Evolutionary conservation across 1,284 basidiomycete genomes (phyloP).

Genomic region (Cryptococcus sp.): DNA sequence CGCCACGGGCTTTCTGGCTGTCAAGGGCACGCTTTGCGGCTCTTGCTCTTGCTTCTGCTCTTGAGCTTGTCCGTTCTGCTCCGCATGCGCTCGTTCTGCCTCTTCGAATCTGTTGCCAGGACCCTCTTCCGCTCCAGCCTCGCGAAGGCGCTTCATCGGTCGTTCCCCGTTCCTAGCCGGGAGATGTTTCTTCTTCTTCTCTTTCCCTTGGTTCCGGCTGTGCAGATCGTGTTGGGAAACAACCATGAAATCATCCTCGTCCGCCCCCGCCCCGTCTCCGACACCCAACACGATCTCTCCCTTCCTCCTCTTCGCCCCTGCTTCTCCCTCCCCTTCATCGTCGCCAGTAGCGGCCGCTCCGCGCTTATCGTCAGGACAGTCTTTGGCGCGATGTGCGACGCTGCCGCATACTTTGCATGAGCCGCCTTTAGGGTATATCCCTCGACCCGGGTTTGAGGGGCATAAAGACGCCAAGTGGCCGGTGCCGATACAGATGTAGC

Average conservation of each 20-base stretch:
- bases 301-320: slow-evolving; percentile 70
- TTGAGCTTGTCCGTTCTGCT: neutral
- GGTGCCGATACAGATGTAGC: slow-evolving; percentile 80
- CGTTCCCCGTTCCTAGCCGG: slow-evolving; percentile 45
- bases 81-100: slow-evolving; percentile 1
- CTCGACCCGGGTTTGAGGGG: slow-evolving; percentile 74
- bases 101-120: slow-evolving; percentile 6
- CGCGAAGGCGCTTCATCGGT: slow-evolving; percentile 23
- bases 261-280: slow-evolving; percentile 64
- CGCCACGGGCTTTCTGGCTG: slow-evolving; percentile 11
- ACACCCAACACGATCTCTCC: slow-evolving; percentile 28
- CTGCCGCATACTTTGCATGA: slow-evolving; percentile 84
- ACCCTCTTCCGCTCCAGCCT: slow-evolving; percentile 15
- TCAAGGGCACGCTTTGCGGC: slow-evolving; percentile 8
- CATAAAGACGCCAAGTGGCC: slow-evolving; percentile 83
- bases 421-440: slow-evolving; percentile 89
- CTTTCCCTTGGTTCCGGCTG: slow-evolving; percentile 59
- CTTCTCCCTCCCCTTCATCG: slow-evolving; percentile 36
- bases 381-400: slow-evolving; percentile 79
- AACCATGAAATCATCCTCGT: slow-evolving; percentile 90
- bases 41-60: slow-evolving; percentile 1
- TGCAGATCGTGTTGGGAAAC: slow-evolving; percentile 69
- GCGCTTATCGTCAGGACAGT: slow-evolving; percentile 65
- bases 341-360: slow-evolving; percentile 33
- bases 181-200: slow-evolving; percentile 34